Percentiles rank a stretch among this genome's conserved stretches.
These are phyloP conservation scores for Phytophthora hibernalis DNA, from an alignment of 352 stramenopile genomes.

Conservation along the genomic window DNA sequence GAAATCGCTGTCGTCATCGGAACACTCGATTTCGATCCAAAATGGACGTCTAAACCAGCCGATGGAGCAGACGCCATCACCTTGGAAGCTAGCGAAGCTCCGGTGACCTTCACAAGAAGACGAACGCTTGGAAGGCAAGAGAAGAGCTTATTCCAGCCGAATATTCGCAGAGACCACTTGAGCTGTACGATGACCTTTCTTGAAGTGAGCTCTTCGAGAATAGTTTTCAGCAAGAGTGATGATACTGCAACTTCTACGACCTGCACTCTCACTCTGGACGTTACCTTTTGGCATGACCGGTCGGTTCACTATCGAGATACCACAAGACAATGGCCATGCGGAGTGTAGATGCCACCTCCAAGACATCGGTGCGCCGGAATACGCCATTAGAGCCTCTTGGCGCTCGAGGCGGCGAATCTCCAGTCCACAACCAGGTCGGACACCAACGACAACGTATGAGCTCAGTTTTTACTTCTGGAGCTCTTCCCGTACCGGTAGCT, in stretches of 20 bases:
- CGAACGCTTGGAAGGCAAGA: not conserved
- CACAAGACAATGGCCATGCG: slow-evolving; percentile 4
- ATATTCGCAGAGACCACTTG: not conserved
- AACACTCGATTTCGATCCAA: not conserved
- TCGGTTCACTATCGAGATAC: slow-evolving; percentile 7
- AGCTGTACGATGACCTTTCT: not conserved
- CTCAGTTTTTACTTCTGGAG: not conserved
- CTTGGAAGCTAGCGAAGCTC: not conserved
- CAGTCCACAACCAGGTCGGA: slow-evolving; percentile 12
- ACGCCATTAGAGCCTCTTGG: slow-evolving; percentile 32
- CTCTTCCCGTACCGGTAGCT: not conserved
- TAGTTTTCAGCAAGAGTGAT: slow-evolving; percentile 14
- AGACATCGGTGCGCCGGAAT: slow-evolving; percentile 19
- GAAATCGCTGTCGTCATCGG: not conserved
- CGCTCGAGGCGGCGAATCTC: slow-evolving; percentile 6
- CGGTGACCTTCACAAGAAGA: not conserved
- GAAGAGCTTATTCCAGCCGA: not conserved
- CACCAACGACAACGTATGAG: slow-evolving; percentile 5
- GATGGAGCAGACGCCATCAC: slow-evolving; percentile 7
- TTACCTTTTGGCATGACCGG: slow-evolving; percentile 31
- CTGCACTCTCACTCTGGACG: slow-evolving; percentile 21
- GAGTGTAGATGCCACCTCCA: slow-evolving; percentile 12
- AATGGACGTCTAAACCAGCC: not conserved
- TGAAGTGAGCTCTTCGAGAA: slow-evolving; percentile 3
- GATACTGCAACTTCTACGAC: slow-evolving; percentile 30